Evolutionary conservation across 306 rosid species (phyloP).

Genomic region (Vigna trinervia): DNA sequence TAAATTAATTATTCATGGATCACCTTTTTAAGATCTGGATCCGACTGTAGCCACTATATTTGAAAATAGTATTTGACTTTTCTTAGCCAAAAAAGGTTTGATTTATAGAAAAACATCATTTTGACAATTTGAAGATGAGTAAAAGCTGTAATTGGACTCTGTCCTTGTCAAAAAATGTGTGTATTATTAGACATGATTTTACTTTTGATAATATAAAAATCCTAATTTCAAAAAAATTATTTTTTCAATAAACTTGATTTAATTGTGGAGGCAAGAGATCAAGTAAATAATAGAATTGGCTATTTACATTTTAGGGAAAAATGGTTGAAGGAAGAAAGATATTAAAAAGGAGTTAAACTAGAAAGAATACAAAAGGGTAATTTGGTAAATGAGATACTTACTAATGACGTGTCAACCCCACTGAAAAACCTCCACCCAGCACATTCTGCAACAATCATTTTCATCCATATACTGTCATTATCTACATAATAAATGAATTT

Average conservation of each 20-base stretch:
- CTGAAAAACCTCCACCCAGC: constrained; percentile 73
- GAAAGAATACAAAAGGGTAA: constrained; percentile 30
- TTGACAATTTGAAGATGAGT: not conserved
- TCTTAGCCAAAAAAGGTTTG: constrained; percentile 10
- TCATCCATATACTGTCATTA: not conserved
- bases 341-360: not conserved
- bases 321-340: not conserved
- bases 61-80: constrained; percentile 39
- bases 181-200: not conserved
- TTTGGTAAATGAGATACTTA: constrained; percentile 53
- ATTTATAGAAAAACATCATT: not conserved
- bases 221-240: not conserved
- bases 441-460: constrained; percentile 65
- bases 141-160: not conserved
- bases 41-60: not conserved
- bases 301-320: not conserved
- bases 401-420: constrained; percentile 70
- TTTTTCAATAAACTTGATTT: not conserved
- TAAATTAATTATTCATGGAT: not conserved
- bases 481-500: not conserved
- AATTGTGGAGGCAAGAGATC: not conserved
- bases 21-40: constrained; percentile 11
- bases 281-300: not conserved
- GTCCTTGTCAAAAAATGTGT: not conserved
- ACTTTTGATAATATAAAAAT: not conserved